Base-by-base conservation (phyloP, 73 alveolate species). In the Paramecium caudatum region DNA sequence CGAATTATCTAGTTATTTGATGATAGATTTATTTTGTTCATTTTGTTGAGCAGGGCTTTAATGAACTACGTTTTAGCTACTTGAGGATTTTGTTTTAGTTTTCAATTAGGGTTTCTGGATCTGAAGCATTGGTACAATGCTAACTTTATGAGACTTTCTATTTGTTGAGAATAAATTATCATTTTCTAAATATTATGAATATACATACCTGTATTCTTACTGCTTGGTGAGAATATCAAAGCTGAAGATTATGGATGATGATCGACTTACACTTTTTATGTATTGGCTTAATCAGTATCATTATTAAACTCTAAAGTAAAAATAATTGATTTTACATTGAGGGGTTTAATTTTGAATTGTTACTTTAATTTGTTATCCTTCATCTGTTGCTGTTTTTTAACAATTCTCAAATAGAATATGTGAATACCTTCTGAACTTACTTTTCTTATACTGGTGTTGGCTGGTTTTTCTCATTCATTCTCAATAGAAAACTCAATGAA, bases 211-310 rank as follows among this genome's bases (percentile, higher is more conserved):
- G 30, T 10, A 7, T 27, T 55, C 30, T 55, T 55, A 27, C 30
- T 17, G 46, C 43, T 7, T 10, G 80, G 80, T 27, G 80, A 55
- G 0, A 19, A 2, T 23, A 55, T 1, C 30, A 55, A 23, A 2
- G 46, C 80, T 55, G 80, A 55, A 23, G 80, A 55, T 55, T 55
- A 55, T 27, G 80, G 80, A 55, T 55, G 30, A 23, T 3, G 43
- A 10, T 55, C 80, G n/a, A 2, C 46, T 5, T 4, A 23, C 9
- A 19, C 30, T 55, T 55, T 55, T 55, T 55, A 27, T 7, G 80
- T 46, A 3, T 46, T 46, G 10, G 8, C 15, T 3, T 46, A 13
- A 3, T 46, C 61, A 6, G 15, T 3, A 21, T 49, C 37, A 49
- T 49, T 49, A 12, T n/a, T n/a, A n/a, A n/a, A n/a, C n/a, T n/a